Evolutionary conservation across 176 grass and related monocot genomes (phyloP).

Genomic region (Cenchrus americanus): DNA sequence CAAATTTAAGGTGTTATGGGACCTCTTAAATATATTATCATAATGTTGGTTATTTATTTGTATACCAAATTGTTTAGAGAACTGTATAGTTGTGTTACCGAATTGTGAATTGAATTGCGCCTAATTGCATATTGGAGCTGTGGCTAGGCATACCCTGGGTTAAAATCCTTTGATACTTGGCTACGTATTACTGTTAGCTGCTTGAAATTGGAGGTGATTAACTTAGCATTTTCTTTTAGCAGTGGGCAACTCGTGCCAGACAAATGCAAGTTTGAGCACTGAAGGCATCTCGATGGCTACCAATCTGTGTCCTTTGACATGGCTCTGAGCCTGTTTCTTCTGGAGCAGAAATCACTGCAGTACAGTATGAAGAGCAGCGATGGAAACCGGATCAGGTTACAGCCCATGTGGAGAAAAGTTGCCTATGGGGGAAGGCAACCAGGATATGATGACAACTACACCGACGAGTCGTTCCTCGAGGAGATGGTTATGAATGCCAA

Average conservation of each 20-base stretch:
- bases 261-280: slow-evolving; percentile 7
- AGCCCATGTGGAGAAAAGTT: slow-evolving; percentile 82
- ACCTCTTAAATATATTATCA: too few species aligned
- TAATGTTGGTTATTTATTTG: too few species aligned
- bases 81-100: too few species aligned
- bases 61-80: too few species aligned
- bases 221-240: neutral
- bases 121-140: too few species aligned
- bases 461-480: slow-evolving; percentile 80
- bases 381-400: slow-evolving; percentile 37
- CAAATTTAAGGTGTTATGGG: too few species aligned
- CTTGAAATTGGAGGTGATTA: neutral
- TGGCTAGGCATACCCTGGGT: too few species aligned
- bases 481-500: slow-evolving; percentile 99
- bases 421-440: slow-evolving; percentile 86
- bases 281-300: neutral
- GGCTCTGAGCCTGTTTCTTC: neutral
- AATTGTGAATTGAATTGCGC: too few species aligned
- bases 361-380: slow-evolving; percentile 45
- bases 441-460: slow-evolving; percentile 82
- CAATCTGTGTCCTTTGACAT: neutral
- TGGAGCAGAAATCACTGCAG: slow-evolving; percentile 12
- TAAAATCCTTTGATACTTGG: neutral
- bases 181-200: neutral
- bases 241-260: neutral